Conservation (phyloP, 805 yeast genomes). For the Alloascoidea hylecoeti region DNA sequence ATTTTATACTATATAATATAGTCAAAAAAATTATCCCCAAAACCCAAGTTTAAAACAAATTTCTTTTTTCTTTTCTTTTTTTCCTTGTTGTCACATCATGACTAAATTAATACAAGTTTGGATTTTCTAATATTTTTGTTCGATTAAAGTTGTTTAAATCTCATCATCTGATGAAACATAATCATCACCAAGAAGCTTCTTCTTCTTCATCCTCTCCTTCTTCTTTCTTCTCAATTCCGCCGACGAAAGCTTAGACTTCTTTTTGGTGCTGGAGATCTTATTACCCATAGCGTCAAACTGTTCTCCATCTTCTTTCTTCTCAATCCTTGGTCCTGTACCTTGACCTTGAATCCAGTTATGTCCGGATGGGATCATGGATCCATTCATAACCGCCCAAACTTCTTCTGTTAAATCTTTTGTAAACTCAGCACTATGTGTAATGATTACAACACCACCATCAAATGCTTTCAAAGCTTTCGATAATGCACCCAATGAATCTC, state of each 20-base stretch:
- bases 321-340: constrained; percentile 99
- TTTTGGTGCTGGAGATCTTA: constrained; percentile 93
- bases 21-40: no score
- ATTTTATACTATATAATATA: no score
- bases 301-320: constrained; percentile 94
- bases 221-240: constrained; percentile 99
- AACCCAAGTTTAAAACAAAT: no score
- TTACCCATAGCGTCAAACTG: constrained; percentile 99
- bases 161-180: constrained; percentile 96
- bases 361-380: constrained; percentile 99
- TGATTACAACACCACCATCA: constrained; percentile 99
- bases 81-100: no score
- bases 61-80: no score
- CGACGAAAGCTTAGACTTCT: constrained; percentile 95
- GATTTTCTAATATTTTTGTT: no score
- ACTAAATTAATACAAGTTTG: no score
- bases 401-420: constrained; percentile 98
- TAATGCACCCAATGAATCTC: constrained; percentile 93
- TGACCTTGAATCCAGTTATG: constrained; percentile 99
- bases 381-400: constrained; percentile 99
- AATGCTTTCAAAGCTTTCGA: constrained; percentile 97
- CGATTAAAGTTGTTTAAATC: no score
- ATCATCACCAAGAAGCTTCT: constrained; percentile 99
- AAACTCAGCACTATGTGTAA: constrained; percentile 99
- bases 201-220: constrained; percentile 99